These are phyloP conservation scores for Phytophthora europaea DNA, from an alignment of 352 stramenopile species.

Conservation along the genomic window DNA sequence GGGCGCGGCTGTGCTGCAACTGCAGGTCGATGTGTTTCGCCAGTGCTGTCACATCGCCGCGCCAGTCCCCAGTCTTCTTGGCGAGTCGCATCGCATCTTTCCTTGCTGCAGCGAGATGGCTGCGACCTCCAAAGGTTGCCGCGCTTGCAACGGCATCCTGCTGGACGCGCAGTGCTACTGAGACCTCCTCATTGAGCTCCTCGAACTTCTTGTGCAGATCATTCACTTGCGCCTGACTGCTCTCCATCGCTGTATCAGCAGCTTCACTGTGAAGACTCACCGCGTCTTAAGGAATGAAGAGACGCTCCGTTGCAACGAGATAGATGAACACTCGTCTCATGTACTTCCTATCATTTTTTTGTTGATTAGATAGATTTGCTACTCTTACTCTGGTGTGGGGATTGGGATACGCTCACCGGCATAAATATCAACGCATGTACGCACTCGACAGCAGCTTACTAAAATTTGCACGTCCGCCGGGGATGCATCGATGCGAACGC, in stretches of 20 bases:
- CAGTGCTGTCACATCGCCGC: constrained; percentile 73
- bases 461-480: constrained; percentile 37
- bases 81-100: constrained; percentile 61
- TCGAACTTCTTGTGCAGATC: constrained; percentile 84
- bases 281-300: constrained; percentile 16
- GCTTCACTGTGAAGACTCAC: background rate
- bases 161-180: constrained; percentile 57
- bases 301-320: background rate
- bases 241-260: constrained; percentile 42
- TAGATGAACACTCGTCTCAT: background rate
- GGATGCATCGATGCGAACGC: constrained; percentile 22
- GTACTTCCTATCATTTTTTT: constrained; percentile 17
- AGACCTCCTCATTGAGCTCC: constrained; percentile 76
- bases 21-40: constrained; percentile 82
- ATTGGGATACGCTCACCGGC: constrained; percentile 9
- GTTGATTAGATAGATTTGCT: constrained; percentile 42
- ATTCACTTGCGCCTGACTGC: constrained; percentile 56
- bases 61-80: constrained; percentile 73
- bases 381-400: constrained; percentile 40
- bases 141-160: constrained; percentile 53
- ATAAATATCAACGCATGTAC: constrained; percentile 60
- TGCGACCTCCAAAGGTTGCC: constrained; percentile 19
- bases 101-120: constrained; percentile 35
- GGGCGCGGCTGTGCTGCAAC: constrained; percentile 70
- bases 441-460: constrained; percentile 43